Evolutionary conservation across 192 early-diverging fungal genomes (phyloP).

Genomic region (Mortierella claussenii): DNA sequence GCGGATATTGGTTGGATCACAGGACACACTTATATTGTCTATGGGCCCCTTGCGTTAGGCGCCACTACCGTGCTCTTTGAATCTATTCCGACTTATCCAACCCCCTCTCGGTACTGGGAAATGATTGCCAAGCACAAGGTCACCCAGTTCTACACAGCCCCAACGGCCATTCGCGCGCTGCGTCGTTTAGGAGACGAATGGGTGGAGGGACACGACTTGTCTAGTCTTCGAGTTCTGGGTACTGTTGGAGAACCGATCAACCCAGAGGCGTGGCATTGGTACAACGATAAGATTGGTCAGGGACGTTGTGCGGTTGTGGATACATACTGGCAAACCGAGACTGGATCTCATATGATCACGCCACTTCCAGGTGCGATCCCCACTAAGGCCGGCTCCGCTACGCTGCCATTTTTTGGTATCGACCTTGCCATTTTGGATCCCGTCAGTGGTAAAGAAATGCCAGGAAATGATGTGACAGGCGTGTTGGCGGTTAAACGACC

Average conservation of each 20-base stretch:
- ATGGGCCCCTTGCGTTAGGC: slow-evolving; percentile 89
- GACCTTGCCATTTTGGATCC: slow-evolving; percentile 89
- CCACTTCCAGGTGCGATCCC: slow-evolving; percentile 88
- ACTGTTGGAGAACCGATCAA: slow-evolving; percentile 98
- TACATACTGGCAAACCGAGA: slow-evolving; percentile 96
- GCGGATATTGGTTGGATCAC: slow-evolving; percentile 95
- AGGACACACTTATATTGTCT: slow-evolving; percentile 91
- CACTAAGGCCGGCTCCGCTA: slow-evolving; percentile 95
- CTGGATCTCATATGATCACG: slow-evolving; percentile 89
- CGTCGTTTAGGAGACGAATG: slow-evolving; percentile 84
- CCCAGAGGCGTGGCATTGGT: slow-evolving; percentile 98
- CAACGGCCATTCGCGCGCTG: slow-evolving; percentile 95
- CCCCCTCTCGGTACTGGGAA: slow-evolving; percentile 83
- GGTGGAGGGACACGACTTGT: slow-evolving; percentile 82
- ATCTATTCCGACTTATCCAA: slow-evolving; percentile 93
- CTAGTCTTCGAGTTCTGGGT: slow-evolving; percentile 89
- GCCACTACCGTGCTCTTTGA: slow-evolving; percentile 95
- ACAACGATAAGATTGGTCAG: slow-evolving; percentile 90
- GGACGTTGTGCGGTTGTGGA: slow-evolving; percentile 92
- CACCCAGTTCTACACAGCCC: slow-evolving; percentile 98
- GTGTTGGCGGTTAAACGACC: slow-evolving; percentile 87
- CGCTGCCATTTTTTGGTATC: slow-evolving; percentile 96
- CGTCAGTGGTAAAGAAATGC: slow-evolving; percentile 81
- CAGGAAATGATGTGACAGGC: slow-evolving; percentile 88
- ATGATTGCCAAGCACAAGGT: slow-evolving; percentile 89